These are phyloP conservation scores for Phyllostachys edulis DNA, from an alignment of 176 grass and related monocot species.

Conservation along the genomic window DNA sequence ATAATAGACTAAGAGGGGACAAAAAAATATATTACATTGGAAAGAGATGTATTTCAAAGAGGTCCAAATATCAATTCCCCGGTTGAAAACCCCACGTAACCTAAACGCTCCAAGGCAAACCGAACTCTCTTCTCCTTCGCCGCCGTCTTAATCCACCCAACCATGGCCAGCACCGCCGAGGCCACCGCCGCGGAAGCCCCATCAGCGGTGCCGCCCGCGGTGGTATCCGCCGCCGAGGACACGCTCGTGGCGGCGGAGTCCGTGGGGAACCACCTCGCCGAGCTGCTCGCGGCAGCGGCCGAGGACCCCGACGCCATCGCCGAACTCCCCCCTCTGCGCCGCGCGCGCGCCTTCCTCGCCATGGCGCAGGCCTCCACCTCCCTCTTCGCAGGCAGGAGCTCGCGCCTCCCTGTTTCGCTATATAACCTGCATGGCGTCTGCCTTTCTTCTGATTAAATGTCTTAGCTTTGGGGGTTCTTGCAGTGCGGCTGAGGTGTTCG, in stretches of 20 bases:
- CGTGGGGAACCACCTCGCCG: slow-evolving; percentile 54
- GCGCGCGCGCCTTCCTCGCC: slow-evolving; percentile 67
- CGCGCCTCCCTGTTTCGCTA: background rate
- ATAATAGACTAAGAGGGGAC: too few relatives aligned
- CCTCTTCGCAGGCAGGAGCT: slow-evolving; percentile 49
- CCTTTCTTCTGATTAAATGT: background rate
- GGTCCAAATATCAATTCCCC: too few relatives aligned
- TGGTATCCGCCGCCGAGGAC: slow-evolving; percentile 50
- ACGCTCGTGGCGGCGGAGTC: slow-evolving; percentile 57
- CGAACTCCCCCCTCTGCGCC: slow-evolving; percentile 62
- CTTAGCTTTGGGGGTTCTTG: background rate
- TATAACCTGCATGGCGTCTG: background rate
- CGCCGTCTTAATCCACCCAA: background rate
- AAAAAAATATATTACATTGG: too few relatives aligned
- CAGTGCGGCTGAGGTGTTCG: slow-evolving; percentile 74
- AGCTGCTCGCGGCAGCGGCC: slow-evolving; percentile 50
- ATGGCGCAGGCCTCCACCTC: slow-evolving; percentile 60
- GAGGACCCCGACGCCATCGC: slow-evolving; percentile 59
- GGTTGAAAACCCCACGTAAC: too few relatives aligned
- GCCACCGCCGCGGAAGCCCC: slow-evolving; percentile 11
- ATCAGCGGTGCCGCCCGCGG: slow-evolving; percentile 34
- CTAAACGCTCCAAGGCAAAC: background rate
- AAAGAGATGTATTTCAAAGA: too few relatives aligned
- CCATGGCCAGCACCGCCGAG: slow-evolving; percentile 32
- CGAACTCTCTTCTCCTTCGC: background rate